Percentiles rank a stretch among this genome's conserved stretches.
These are phyloP conservation scores for Lunasporangiospora selenospora DNA, from an alignment of 192 early-diverging fungal species.

Conservation along the genomic window DNA sequence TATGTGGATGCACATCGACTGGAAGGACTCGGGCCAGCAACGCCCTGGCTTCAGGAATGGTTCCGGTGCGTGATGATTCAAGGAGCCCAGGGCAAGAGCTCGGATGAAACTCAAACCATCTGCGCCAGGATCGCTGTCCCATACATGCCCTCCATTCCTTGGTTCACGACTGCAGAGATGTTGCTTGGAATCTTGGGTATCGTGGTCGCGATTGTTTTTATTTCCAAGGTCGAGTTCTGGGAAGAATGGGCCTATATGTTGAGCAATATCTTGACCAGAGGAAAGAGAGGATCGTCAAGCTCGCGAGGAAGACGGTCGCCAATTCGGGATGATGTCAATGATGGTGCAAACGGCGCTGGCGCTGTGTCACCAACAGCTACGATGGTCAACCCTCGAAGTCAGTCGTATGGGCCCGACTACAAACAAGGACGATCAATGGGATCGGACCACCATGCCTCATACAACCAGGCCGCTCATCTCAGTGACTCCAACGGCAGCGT, in stretches of 20 bases:
- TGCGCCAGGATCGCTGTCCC: constrained; percentile 1
- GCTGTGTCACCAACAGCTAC: neutral
- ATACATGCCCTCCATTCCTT: constrained; percentile 20
- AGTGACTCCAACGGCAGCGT: neutral
- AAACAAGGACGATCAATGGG: neutral
- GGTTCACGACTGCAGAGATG: constrained; percentile 35
- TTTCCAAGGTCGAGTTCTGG: constrained; percentile 38
- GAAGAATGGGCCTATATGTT: constrained; percentile 34
- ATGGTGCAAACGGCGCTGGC: neutral
- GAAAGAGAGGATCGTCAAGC: constrained; percentile 8
- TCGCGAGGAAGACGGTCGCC: constrained; percentile 22
- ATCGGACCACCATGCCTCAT: neutral
- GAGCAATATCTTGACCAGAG: constrained; percentile 14
- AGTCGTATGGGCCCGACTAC: too few relatives aligned
- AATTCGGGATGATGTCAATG: neutral
- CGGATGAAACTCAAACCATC: constrained; percentile 21
- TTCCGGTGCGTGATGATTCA: neutral
- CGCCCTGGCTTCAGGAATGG: constrained; percentile 18
- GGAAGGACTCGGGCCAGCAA: neutral
- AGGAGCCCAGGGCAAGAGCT: neutral
- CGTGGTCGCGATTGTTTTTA: constrained; percentile 19
- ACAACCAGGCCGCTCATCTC: too few relatives aligned
- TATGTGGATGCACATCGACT: constrained; percentile 31
- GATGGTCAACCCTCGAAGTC: neutral
- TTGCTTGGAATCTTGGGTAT: constrained; percentile 26